Percentiles rank a stretch among this genome's conserved stretches.
Evolutionary conservation across 2,329 filamentous ascomycete species (phyloP).

Genomic region (Triangularia setosa): DNA sequence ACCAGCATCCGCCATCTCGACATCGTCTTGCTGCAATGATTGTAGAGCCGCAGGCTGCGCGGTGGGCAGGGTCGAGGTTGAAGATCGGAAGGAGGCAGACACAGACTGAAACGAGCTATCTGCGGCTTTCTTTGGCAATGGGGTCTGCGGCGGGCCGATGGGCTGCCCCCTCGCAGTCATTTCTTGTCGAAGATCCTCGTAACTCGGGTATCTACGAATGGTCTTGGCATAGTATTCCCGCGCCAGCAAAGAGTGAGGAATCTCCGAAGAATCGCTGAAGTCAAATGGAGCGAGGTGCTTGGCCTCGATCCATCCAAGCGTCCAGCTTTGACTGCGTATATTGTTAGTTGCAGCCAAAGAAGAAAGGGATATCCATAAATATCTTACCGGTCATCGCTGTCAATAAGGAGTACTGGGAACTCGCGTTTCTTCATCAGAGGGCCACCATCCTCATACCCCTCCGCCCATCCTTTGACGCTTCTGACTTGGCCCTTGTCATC

Average conservation of each 20-base stretch:
- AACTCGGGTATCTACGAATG: neutral
- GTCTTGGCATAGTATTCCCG: slow-evolving; percentile 12
- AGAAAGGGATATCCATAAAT: neutral
- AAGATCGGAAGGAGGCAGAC: neutral
- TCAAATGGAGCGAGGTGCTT: slow-evolving; percentile 22
- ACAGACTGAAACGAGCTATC: neutral
- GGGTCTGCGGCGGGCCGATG: neutral
- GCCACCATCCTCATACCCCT: slow-evolving; percentile 35
- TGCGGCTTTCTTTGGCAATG: neutral
- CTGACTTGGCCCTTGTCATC: slow-evolving; percentile 19
- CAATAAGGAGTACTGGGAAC: slow-evolving; percentile 40
- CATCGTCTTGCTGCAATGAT: slow-evolving; percentile 8
- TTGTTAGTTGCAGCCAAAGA: neutral
- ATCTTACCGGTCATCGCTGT: slow-evolving; percentile 29
- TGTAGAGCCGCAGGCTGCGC: neutral
- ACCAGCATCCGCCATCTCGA: slow-evolving; percentile 20
- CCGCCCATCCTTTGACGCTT: slow-evolving; percentile 36
- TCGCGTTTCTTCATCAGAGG: slow-evolving; percentile 32
- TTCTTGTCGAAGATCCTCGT: neutral
- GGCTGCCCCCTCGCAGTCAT: neutral
- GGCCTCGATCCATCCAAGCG: slow-evolving; percentile 26
- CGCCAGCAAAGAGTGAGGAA: slow-evolving; percentile 21
- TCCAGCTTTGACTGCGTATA: slow-evolving; percentile 4
- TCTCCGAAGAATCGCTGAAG: slow-evolving; percentile 20
- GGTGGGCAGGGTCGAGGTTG: neutral